Percentiles rank a stretch among this genome's conserved stretches.
These are phyloP conservation scores for Ustilago vetiveriae DNA, from an alignment of 1,284 basidiomycete genomes.

Conservation along the genomic window DNA sequence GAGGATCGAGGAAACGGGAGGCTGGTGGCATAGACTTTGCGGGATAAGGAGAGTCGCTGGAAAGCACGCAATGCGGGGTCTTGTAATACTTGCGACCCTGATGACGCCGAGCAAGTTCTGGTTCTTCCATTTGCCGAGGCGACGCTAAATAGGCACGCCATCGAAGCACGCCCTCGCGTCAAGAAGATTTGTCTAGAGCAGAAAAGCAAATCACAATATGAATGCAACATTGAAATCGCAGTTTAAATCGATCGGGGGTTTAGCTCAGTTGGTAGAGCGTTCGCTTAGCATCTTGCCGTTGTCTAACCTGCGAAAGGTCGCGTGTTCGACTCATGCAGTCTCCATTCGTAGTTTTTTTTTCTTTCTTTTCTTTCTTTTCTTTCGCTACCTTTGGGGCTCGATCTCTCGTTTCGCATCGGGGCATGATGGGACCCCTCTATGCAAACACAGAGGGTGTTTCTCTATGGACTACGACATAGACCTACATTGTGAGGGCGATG, in stretches of 20 bases:
- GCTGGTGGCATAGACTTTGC: too few relatives aligned
- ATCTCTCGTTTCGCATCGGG: too few relatives aligned
- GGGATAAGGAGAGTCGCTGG: too few relatives aligned
- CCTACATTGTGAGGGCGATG: too few relatives aligned
- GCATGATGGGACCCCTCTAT: too few relatives aligned
- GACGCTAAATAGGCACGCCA: slow-evolving; percentile 33
- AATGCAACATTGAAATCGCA: too few relatives aligned
- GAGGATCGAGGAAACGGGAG: too few relatives aligned
- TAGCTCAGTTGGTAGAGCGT: slow-evolving; percentile 60
- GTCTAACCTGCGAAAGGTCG: slow-evolving; percentile 54
- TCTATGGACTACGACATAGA: too few relatives aligned
- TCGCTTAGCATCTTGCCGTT: slow-evolving; percentile 59
- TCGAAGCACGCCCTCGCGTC: slow-evolving; percentile 17
- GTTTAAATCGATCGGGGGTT: too few relatives aligned
- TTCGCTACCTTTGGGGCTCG: too few relatives aligned
- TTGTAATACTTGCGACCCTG: background rate
- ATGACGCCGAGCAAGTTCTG: background rate
- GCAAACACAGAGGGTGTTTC: too few relatives aligned
- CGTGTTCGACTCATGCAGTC: slow-evolving; percentile 60
- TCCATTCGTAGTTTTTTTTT: slow-evolving; percentile 21
- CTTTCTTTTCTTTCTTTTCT: background rate
- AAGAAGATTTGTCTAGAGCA: slow-evolving; percentile 6
- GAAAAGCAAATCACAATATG: too few relatives aligned
- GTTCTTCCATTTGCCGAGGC: slow-evolving; percentile 14
- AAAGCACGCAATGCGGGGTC: background rate